Conservation (phyloP, 331 rosid species). For the Pyracantha coccinea region DNA sequence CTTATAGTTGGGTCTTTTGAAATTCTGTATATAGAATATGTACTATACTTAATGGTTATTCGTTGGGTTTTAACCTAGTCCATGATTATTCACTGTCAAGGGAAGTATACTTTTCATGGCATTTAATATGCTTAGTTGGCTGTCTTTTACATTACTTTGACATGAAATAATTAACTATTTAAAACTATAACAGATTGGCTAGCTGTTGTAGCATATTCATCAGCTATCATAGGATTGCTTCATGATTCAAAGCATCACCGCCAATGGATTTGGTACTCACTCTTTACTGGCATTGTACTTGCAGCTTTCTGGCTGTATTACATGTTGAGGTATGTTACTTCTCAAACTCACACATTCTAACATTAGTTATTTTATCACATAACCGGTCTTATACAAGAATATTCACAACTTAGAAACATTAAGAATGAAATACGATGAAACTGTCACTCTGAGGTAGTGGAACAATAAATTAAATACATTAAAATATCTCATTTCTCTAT, state of each 20-base stretch:
- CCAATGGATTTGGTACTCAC: slow-evolving; percentile 69
- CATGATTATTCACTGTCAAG: neutral
- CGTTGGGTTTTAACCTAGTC: neutral
- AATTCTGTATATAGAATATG: neutral
- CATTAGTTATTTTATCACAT: too few species aligned
- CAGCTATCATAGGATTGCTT: slow-evolving; percentile 56
- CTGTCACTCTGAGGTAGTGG: too few species aligned
- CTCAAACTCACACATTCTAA: too few species aligned
- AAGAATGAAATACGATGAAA: too few species aligned
- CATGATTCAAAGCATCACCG: slow-evolving; percentile 38
- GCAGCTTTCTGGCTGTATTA: slow-evolving; percentile 62
- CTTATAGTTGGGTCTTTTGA: neutral
- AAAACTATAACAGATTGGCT: slow-evolving; percentile 49
- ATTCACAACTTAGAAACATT: too few species aligned
- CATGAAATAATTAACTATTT: neutral
- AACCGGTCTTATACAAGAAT: too few species aligned
- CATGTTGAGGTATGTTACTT: too few species aligned
- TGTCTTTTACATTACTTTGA: neutral
- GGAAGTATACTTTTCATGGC: neutral
- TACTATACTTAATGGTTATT: neutral
- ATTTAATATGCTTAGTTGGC: neutral
- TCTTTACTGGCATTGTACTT: slow-evolving; percentile 36
- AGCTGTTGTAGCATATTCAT: slow-evolving; percentile 64
- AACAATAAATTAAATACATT: too few species aligned
- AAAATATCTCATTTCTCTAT: too few species aligned